phyloP scores from a whole-genome alignment of 768 basidiomycete species.

The Suillus lakei region DNA sequence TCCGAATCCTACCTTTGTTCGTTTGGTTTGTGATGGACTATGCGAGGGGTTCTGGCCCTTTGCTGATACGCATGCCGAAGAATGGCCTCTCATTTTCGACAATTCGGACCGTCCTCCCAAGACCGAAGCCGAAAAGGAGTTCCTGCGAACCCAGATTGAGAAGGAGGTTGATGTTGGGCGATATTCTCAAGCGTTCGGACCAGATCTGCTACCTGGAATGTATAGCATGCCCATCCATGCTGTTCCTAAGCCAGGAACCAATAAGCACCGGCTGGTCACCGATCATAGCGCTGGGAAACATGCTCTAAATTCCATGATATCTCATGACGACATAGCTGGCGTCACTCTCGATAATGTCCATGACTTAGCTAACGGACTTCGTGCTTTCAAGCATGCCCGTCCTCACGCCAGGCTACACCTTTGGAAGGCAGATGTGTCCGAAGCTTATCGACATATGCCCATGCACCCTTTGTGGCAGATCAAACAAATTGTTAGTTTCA shows the following conservation, averaged over 20 bases:
- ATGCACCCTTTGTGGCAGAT: constrained; percentile 47
- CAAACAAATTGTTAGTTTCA: constrained; percentile 38
- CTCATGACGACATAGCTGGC: too few species aligned
- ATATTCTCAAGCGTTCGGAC: constrained; percentile 31
- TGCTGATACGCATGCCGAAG: constrained; percentile 3
- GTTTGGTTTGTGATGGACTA: constrained; percentile 27
- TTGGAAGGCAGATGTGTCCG: constrained; percentile 43
- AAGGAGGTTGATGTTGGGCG: not conserved
- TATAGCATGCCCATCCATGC: not conserved
- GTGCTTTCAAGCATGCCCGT: too few species aligned
- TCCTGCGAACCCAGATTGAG: constrained; percentile 27
- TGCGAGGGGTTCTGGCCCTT: constrained; percentile 40
- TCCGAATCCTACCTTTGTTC: constrained; percentile 35
- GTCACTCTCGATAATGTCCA: too few species aligned
- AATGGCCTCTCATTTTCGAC: not conserved
- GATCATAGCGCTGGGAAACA: not conserved
- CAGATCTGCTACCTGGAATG: constrained; percentile 29
- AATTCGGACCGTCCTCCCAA: not conserved
- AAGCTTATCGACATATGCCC: constrained; percentile 42
- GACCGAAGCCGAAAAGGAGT: constrained; percentile 15
- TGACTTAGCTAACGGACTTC: too few species aligned
- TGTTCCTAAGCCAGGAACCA: not conserved
- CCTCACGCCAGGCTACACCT: too few species aligned
- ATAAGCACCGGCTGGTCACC: not conserved
- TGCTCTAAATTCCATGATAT: too few species aligned